Conservation (phyloP, 345 rosid genomes). For the Trapa bicornis region DNA sequence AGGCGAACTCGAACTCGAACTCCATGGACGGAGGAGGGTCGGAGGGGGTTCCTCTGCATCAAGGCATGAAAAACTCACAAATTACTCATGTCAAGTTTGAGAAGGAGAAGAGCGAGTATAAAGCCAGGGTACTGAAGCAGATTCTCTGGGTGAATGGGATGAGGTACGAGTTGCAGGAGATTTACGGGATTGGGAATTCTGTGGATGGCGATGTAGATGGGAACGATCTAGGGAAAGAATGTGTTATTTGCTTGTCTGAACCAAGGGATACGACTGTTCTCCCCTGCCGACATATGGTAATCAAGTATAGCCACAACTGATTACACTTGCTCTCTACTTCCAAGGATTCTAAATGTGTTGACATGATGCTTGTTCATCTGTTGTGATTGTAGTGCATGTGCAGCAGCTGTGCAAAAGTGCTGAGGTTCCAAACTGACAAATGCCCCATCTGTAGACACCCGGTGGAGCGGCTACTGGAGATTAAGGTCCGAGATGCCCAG, state of each 20-base stretch:
- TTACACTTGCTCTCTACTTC: background rate
- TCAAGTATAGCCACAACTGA: background rate
- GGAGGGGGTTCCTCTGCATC: conserved; percentile 31
- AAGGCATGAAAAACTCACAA: conserved; percentile 43
- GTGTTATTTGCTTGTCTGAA: conserved; percentile 89
- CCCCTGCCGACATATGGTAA: conserved; percentile 97
- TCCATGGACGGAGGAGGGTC: conserved; percentile 27
- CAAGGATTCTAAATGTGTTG: background rate
- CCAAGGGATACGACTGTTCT: conserved; percentile 86
- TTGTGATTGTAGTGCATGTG: conserved; percentile 78
- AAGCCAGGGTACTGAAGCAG: conserved; percentile 58
- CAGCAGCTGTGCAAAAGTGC: conserved; percentile 83
- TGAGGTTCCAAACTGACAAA: conserved; percentile 71
- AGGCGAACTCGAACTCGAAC: conserved; percentile 32
- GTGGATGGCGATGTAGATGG: conserved; percentile 58
- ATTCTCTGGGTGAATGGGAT: conserved; percentile 61
- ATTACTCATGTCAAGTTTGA: conserved; percentile 61
- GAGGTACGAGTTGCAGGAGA: conserved; percentile 90
- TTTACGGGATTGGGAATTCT: conserved; percentile 82
- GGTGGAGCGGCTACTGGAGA: conserved; percentile 87
- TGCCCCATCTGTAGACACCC: conserved; percentile 98
- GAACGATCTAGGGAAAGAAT: conserved; percentile 79
- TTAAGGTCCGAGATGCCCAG: conserved; percentile 44
- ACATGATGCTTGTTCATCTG: background rate
- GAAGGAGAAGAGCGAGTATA: conserved; percentile 62